Evolutionary conservation across 225 moss, liverwort and hornwort species (phyloP).

Genomic region (Pseudisothecium myosuroides): DNA sequence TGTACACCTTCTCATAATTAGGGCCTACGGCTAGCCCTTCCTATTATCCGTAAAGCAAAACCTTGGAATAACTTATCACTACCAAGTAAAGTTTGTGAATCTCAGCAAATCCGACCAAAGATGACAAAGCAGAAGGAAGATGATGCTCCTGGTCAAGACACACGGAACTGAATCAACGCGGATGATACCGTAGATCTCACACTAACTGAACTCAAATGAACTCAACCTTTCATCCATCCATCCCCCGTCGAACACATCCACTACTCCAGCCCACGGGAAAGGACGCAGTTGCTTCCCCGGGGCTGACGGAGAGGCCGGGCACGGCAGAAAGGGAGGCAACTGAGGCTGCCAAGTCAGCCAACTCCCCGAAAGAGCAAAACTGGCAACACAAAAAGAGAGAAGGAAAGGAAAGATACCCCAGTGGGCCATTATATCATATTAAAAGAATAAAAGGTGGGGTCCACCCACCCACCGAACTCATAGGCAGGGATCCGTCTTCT

Average conservation of each 20-base stretch:
- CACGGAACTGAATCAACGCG: background rate
- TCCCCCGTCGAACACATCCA: background rate
- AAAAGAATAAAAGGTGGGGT: too few relatives aligned
- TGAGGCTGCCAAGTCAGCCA: conserved; percentile 23
- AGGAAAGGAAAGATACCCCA: background rate
- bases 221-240: background rate
- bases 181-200: background rate
- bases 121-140: background rate
- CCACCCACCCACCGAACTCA: background rate
- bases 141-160: background rate
- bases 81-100: background rate
- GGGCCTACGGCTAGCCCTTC: too few relatives aligned
- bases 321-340: background rate
- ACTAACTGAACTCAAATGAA: background rate
- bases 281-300: background rate
- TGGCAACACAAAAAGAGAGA: background rate
- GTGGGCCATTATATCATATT: too few relatives aligned
- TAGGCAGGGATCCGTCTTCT: too few relatives aligned
- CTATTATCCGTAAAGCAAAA: background rate
- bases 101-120: background rate
- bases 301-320: background rate
- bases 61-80: background rate
- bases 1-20: background rate
- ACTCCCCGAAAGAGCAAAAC: background rate
- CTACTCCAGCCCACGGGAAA: background rate